Evolutionary conservation across 73 alveolate genomes (phyloP).

Genomic region (Paramecium biaurelia): DNA sequence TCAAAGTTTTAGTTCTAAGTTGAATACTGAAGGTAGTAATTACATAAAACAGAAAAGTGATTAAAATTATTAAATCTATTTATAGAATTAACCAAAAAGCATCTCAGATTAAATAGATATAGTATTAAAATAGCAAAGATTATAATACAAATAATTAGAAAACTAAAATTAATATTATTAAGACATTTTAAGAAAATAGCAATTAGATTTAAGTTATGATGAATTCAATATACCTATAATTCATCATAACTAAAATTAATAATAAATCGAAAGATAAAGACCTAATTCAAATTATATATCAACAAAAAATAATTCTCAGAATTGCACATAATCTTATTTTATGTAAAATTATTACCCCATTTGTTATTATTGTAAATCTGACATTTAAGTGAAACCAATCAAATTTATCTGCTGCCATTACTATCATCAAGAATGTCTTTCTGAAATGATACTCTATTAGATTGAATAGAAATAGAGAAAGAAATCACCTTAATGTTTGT

Average conservation of each 20-base stretch:
- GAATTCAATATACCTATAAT: neutral
- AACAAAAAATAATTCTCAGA: neutral
- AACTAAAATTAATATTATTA: neutral
- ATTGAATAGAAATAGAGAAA: neutral
- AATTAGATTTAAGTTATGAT: neutral
- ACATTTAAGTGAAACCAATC: neutral
- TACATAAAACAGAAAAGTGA: neutral
- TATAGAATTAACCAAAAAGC: neutral
- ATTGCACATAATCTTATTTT: neutral
- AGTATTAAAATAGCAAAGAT: neutral
- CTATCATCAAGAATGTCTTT: neutral
- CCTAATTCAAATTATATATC: neutral
- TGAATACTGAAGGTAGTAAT: neutral
- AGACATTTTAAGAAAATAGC: neutral
- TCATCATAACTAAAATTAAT: neutral
- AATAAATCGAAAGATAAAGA: neutral
- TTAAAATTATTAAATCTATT: neutral
- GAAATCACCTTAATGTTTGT: neutral
- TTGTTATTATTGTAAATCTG: neutral
- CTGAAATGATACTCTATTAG: neutral
- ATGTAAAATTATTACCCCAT: neutral
- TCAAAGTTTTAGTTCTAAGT: neutral
- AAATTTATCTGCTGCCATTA: neutral
- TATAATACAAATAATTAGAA: neutral
- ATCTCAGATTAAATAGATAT: neutral